Percentiles rank a stretch among this genome's conserved stretches.
phyloP scores from a whole-genome alignment of 768 basidiomycete genomes.

The Phylloporus sp. region DNA sequence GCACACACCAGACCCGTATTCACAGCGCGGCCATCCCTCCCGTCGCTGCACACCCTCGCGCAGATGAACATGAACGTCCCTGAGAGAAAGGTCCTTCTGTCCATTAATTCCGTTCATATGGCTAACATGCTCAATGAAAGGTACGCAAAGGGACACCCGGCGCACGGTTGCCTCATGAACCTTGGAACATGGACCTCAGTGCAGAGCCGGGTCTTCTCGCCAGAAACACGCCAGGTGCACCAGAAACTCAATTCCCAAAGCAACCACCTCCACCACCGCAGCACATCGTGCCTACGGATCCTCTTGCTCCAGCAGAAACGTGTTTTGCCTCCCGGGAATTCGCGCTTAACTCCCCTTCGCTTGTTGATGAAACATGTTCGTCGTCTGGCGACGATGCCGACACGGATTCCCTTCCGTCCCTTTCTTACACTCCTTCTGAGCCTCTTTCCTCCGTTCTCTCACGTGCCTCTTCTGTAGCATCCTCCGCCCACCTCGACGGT shows the following conservation, averaged over 20 bases:
- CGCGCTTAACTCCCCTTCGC: constrained; percentile 4
- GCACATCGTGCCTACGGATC: background rate
- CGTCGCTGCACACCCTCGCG: constrained; percentile 38
- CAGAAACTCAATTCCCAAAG: constrained; percentile 1
- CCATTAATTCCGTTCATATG: background rate
- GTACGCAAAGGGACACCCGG: constrained; percentile 40
- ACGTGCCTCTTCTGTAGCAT: constrained; percentile 40
- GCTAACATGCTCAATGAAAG: constrained; percentile 17
- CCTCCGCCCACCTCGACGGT: constrained; percentile 27
- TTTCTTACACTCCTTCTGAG: constrained; percentile 31
- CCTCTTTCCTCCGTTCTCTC: constrained; percentile 38
- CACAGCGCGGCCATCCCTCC: constrained; percentile 38
- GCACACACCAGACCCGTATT: constrained; percentile 43
- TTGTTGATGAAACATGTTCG: constrained; percentile 21
- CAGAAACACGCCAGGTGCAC: background rate
- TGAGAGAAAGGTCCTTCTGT: constrained; percentile 32
- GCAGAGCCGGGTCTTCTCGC: constrained; percentile 8
- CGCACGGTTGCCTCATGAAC: constrained; percentile 41
- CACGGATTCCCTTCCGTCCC: constrained; percentile 33
- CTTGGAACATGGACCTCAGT: constrained; percentile 34
- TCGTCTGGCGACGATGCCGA: constrained; percentile 24
- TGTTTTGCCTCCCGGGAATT: constrained; percentile 8
- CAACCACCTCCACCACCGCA: background rate
- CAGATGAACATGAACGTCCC: constrained; percentile 34
- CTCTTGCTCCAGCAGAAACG: background rate